Evolutionary conservation across 108 stramenopile species (phyloP), one percentile per base, ranked within the genome.

Genomic region (Nitzschia sp.): DNA sequence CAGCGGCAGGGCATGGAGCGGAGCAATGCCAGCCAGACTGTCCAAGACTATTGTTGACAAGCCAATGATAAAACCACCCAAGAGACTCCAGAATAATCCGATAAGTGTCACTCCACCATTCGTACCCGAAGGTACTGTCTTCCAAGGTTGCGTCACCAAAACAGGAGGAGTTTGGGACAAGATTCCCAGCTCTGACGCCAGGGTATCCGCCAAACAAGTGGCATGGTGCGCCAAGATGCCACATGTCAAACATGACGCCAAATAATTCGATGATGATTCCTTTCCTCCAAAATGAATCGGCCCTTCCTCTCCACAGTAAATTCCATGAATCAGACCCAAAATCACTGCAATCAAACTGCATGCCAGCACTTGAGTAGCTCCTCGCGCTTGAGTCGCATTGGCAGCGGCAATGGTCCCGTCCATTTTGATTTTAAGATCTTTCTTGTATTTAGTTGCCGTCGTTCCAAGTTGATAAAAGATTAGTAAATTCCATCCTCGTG

Each of bases 151-250:
- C n/a, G 86, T 91, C 21, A 94, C 77, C 29, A 89, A 68, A 33
- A 88, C 60, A 18, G 94, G 94, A 5, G 66, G 19, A 9, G 59
- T 54, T 53, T 68, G 71, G 36, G 80, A 60, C 35, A 92, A 68
- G 23, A 95, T 93, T 11, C 94, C 94, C 48, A 95, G 59, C 63
- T 95, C 94, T 17, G 87, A 87, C 35, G 94, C 90, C 64, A 90
- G 70, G 0, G 94, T 92, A 68, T 95, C 94, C 4, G 81, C 94
- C 60, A 89, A 61, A 53, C 82, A 88, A 15, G 87, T 89, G 17
- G 91, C 86, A 68, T 95, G 90, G 55, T 92, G 94, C 0, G 89
- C 86, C 9, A 92, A 35, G 25, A 90, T 72, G 13, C 77, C 88
- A 58, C 87, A 90, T 2, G 89, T 64, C 27, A 95, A 64, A 5